These are phyloP conservation scores for Ulota crispa DNA, from an alignment of 225 moss, liverwort and hornwort species.

Conservation along the genomic window DNA sequence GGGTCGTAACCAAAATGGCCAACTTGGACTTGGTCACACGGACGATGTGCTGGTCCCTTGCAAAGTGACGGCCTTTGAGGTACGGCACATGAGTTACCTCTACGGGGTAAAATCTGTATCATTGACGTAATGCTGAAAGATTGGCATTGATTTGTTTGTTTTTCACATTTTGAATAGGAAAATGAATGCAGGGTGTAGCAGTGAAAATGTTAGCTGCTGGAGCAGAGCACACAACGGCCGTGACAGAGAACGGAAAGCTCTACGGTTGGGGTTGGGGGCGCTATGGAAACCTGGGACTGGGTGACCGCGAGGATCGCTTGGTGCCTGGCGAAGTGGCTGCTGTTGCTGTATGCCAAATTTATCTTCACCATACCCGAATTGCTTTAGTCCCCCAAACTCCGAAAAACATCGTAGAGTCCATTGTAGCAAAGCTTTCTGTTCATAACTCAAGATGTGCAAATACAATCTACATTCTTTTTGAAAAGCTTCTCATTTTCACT, in stretches of 20 bases:
- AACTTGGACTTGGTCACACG: conserved; percentile 54
- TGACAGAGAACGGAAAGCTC: conserved; percentile 56
- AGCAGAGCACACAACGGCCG: conserved; percentile 55
- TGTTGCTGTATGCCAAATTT: conserved; percentile 24
- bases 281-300: conserved; percentile 55
- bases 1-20: conserved; percentile 59
- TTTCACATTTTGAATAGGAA: background rate
- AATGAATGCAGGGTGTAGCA: conserved; percentile 38
- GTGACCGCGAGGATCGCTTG: conserved; percentile 45
- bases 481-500: background rate
- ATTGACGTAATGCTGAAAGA: background rate
- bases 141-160: background rate
- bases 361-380: background rate
- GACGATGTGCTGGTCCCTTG: conserved; percentile 49
- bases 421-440: background rate
- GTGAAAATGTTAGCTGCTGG: conserved; percentile 59
- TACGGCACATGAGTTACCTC: background rate
- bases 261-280: conserved; percentile 62
- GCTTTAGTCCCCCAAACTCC: background rate
- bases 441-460: background rate
- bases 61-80: conserved; percentile 52
- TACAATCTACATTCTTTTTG: background rate
- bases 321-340: conserved; percentile 54
- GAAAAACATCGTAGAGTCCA: background rate
- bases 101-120: background rate